Conservation (phyloP, 2,329 filamentous ascomycete species). For the Aspergillus sergii region DNA sequence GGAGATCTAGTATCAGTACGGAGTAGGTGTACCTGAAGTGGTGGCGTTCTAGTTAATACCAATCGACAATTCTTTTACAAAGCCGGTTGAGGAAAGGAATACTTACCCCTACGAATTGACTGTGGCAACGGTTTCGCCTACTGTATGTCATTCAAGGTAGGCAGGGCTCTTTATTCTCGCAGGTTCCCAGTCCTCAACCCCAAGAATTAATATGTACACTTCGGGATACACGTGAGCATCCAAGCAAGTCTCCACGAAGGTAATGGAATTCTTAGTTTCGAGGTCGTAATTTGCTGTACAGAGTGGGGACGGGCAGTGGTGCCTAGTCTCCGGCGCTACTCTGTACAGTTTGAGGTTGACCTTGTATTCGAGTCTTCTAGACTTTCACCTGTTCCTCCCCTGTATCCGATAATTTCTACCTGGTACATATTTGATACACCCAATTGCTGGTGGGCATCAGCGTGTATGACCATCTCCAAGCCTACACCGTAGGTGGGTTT, state of each 20-base stretch:
- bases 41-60: constrained; percentile 7
- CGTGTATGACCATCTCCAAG: neutral
- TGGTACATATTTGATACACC: neutral
- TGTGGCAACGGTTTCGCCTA: neutral
- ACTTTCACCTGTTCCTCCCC: neutral
- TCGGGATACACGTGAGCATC: neutral
- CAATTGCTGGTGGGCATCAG: neutral
- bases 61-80: constrained; percentile 3
- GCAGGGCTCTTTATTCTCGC: neutral
- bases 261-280: neutral
- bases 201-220: neutral
- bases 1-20: neutral
- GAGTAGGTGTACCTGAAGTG: neutral
- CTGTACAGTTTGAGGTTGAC: neutral
- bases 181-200: neutral
- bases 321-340: constrained; percentile 9
- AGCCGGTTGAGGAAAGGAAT: neutral
- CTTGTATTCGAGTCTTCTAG: constrained; percentile 10
- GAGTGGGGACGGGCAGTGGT: constrained; percentile 6
- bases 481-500: neutral
- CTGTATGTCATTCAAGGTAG: neutral
- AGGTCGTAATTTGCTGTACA: constrained; percentile 10
- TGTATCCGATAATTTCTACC: neutral
- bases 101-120: neutral
- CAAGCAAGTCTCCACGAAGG: neutral